Conservation (phyloP, 495 filamentous ascomycete species). For the Entonaema liquescens region DNA sequence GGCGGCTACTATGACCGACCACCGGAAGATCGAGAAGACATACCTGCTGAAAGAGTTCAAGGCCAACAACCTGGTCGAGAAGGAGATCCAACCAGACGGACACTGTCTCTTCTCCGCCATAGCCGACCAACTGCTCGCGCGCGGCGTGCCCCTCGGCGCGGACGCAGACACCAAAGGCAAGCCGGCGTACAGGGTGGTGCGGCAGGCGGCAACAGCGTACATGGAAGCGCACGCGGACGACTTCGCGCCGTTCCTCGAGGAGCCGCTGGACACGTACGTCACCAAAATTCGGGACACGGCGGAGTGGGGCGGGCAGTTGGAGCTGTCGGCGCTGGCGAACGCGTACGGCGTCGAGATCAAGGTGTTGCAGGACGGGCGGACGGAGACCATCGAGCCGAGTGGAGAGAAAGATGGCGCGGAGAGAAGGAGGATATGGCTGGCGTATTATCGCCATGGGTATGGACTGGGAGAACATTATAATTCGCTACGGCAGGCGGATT, state of each 20-base stretch:
- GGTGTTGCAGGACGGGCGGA: conserved; percentile 83
- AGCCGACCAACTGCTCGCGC: conserved; percentile 75
- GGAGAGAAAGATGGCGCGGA: conserved; percentile 39
- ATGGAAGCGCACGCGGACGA: conserved; percentile 61
- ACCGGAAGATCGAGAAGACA: conserved; percentile 73
- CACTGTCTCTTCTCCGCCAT: conserved; percentile 96
- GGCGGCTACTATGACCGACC: conserved; percentile 76
- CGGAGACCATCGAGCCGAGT: conserved; percentile 74
- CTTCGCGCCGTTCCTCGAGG: conserved; percentile 79
- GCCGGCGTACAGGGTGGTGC: conserved; percentile 61
- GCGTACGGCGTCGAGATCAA: conserved; percentile 83
- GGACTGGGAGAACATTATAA: conserved; percentile 98
- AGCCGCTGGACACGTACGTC: conserved; percentile 77
- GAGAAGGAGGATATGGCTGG: conserved; percentile 76
- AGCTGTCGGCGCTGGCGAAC: conserved; percentile 84
- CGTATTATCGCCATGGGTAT: conserved; percentile 92
- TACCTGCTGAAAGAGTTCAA: conserved; percentile 73
- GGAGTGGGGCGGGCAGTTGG: conserved; percentile 96
- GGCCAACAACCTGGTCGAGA: conserved; percentile 70
- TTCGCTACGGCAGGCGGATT: conserved; percentile 67
- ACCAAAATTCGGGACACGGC: conserved; percentile 84
- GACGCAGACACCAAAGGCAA: conserved; percentile 31
- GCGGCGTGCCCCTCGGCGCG: conserved; percentile 51
- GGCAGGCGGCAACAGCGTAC: conserved; percentile 65
- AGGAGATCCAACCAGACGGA: conserved; percentile 86